Evolutionary conservation across 176 grass and related monocot species (phyloP).

Genomic region (Tuctoria greenei): DNA sequence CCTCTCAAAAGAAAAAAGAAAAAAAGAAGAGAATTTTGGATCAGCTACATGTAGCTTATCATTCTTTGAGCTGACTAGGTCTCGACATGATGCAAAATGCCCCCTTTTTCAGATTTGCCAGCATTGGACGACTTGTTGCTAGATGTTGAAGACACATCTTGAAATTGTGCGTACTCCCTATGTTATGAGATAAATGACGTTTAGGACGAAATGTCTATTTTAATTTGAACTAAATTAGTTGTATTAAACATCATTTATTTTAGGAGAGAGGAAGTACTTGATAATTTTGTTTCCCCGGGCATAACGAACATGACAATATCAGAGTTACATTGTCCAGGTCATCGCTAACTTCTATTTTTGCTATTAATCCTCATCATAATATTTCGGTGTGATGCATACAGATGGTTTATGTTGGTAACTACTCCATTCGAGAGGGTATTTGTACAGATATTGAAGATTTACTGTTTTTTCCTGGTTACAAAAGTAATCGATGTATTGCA

Average conservation of each 20-base stretch:
- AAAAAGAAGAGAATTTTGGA: slow-evolving; percentile 25
- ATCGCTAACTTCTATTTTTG: not conserved
- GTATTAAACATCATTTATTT: too few species aligned
- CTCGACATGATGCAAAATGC: slow-evolving; percentile 17
- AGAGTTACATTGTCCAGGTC: not conserved
- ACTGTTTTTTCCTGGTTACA: not conserved
- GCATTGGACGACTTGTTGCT: slow-evolving; percentile 7
- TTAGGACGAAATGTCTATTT: too few species aligned
- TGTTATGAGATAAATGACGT: too few species aligned
- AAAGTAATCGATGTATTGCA: not conserved
- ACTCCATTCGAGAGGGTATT: too few species aligned
- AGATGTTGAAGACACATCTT: not conserved
- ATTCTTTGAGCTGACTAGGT: slow-evolving; percentile 15
- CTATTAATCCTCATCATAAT: not conserved
- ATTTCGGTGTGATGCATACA: not conserved
- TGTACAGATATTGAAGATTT: not conserved
- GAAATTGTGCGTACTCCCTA: not conserved
- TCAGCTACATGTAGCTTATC: slow-evolving; percentile 6
- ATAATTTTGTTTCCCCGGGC: not conserved
- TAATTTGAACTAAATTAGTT: too few species aligned
- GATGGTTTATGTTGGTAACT: not conserved
- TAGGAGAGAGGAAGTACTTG: too few species aligned
- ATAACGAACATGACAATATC: not conserved
- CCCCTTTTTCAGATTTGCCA: not conserved
- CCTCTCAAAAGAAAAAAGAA: too few species aligned